Base-by-base conservation (phyloP, 2,329 filamentous ascomycete species). In the Taxawa tesnikishii region DNA sequence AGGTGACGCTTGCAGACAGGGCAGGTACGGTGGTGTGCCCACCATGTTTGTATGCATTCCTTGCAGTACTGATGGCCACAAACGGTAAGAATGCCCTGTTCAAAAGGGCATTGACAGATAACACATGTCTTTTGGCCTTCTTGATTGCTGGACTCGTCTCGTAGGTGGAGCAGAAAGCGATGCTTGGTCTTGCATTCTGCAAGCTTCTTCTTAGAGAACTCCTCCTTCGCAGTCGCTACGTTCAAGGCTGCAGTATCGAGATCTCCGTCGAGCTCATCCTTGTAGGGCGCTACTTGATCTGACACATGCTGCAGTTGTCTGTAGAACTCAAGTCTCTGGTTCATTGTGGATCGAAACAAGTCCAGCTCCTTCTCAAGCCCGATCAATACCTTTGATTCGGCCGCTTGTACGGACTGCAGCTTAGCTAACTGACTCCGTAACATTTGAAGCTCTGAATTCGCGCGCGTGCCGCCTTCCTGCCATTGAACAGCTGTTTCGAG, bases 41-140 rank as follows among this genome's bases (percentile, higher is more conserved):
- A 83, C 90, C 90, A 96, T 9, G 75, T 45, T 23, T 67, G 65
- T 43, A 96, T 78, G 54, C 90, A 96, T 16, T 83, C 80, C 47
- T 83, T 85, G 60, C 85, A 94, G 51, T 85, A 96, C 41, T 84
- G 75, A 50, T 98, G 90, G 0, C 88, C 88, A 51, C 90, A 96
- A 1, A 84, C 70, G 0, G 88, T 94, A 39, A 88, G 63, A 32
- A 81, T 73, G 32, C 88, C 88, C n/a, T 75, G 63, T 37, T 79
- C 75, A 45, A 94, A 93, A 0, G 65, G 50, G 8, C 70, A 68
- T 47, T 82, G 78, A 51, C 90, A 98, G 44, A 98, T 94, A 34
- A 92, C 73, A 51, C 90, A 98, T 31, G 80, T 75, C 17, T 74
- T 70, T 6, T 47, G 46, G 4, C 74, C 64, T 36, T 48, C 55